phyloP scores from a whole-genome alignment of 2,329 filamentous ascomycete species.

The Cladosporium phlei region DNA sequence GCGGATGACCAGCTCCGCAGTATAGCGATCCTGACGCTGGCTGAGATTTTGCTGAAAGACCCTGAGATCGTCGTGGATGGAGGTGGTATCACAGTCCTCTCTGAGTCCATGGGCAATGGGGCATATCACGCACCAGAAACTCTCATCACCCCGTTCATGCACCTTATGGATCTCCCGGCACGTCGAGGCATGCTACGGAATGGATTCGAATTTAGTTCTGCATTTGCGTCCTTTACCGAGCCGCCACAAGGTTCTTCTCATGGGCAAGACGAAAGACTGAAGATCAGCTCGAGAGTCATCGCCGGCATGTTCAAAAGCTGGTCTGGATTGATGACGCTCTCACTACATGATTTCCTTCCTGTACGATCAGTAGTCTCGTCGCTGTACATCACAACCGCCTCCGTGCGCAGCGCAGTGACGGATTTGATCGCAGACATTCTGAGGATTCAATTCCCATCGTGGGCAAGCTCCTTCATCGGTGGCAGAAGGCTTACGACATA shows the following conservation, averaged over 20 bases:
- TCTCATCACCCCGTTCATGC: constrained; percentile 79
- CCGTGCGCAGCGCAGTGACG: constrained; percentile 69
- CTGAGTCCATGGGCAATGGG: constrained; percentile 86
- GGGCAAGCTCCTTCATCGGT: constrained; percentile 93
- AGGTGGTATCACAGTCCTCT: constrained; percentile 78
- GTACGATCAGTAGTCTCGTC: constrained; percentile 73
- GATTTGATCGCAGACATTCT: constrained; percentile 81
- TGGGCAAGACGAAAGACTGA: constrained; percentile 61
- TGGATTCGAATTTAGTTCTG: constrained; percentile 80
- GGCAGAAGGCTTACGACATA: constrained; percentile 92
- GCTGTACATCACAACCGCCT: constrained; percentile 53
- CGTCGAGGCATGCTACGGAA: constrained; percentile 77
- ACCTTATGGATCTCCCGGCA: constrained; percentile 78
- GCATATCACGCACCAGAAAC: constrained; percentile 90
- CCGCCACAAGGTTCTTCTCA: constrained; percentile 55
- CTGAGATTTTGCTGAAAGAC: constrained; percentile 84
- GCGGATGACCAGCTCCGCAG: constrained; percentile 78
- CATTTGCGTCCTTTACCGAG: constrained; percentile 89
- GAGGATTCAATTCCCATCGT: constrained; percentile 86
- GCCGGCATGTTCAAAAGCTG: constrained; percentile 87
- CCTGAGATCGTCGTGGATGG: constrained; percentile 75
- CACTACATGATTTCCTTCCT: constrained; percentile 81
- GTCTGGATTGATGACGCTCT: constrained; percentile 83
- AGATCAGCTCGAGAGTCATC: constrained; percentile 88
- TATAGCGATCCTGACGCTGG: constrained; percentile 88